A percentile compares a stretch with the other conserved stretches of the same genome.
Conservation (phyloP, 1,139 yeast species). For the Spencermartinsiella ligniputridi region DNA sequence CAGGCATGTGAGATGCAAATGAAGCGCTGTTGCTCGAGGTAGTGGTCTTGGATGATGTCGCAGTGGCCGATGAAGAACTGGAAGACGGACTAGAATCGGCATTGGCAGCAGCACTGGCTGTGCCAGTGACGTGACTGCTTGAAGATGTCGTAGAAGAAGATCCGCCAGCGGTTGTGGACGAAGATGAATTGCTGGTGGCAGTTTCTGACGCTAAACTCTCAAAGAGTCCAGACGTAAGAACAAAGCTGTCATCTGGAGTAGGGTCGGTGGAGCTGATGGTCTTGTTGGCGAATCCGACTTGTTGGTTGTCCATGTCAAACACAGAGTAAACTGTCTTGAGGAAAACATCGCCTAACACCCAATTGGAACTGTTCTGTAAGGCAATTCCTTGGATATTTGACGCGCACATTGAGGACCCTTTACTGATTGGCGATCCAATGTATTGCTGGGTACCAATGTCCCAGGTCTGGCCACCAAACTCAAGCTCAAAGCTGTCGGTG, state of each 20-base stretch:
- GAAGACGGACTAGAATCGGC: constrained; percentile 2
- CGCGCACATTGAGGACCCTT: constrained; percentile 51
- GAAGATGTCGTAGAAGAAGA: constrained; percentile 7
- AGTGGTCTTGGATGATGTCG: neutral
- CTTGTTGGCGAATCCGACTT: constrained; percentile 49
- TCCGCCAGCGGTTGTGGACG: constrained; percentile 7
- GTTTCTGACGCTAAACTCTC: constrained; percentile 2
- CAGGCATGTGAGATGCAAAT: constrained; percentile 1
- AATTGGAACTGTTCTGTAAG: constrained; percentile 26
- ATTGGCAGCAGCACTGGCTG: constrained; percentile 1
- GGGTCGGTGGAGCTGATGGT: constrained; percentile 18
- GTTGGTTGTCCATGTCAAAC: constrained; percentile 48
- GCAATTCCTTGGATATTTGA: constrained; percentile 57
- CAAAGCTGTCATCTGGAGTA: constrained; percentile 23
- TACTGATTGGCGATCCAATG: constrained; percentile 45
- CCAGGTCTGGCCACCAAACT: constrained; percentile 44
- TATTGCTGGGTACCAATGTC: constrained; percentile 44
- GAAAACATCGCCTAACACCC: constrained; percentile 60
- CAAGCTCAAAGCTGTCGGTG: constrained; percentile 37
- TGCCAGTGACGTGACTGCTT: constrained; percentile 3
- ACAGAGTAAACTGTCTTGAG: constrained; percentile 54
- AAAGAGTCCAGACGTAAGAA: constrained; percentile 5
- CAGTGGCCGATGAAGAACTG: neutral
- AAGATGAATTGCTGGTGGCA: constrained; percentile 7
- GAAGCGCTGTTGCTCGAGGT: constrained; percentile 2